Conservation (phyloP, 345 rosid species). For the Cardamine chenopodiifolia region DNA sequence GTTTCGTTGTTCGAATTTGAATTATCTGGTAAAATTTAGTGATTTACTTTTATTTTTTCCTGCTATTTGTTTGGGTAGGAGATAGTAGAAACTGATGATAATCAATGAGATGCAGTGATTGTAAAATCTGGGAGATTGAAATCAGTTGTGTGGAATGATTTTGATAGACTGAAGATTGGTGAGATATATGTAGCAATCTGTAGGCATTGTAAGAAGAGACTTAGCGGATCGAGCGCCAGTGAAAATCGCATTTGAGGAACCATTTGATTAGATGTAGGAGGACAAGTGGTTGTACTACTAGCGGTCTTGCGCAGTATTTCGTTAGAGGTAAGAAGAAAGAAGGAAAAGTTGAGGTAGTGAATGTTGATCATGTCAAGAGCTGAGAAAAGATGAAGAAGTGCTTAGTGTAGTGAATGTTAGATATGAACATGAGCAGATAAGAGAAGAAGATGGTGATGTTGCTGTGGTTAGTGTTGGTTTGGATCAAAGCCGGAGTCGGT, state of each 20-base stretch:
- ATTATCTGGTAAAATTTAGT: neutral
- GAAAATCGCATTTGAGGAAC: conserved; percentile 83
- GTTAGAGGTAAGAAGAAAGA: conserved; percentile 65
- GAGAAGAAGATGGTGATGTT: conserved; percentile 44
- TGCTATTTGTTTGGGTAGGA: conserved; percentile 24
- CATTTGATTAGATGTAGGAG: conserved; percentile 79
- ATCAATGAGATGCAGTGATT: conserved; percentile 59
- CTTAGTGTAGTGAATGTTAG: conserved; percentile 56
- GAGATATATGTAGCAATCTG: conserved; percentile 73
- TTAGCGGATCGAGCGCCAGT: conserved; percentile 81
- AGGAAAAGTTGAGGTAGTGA: conserved; percentile 46
- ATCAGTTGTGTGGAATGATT: conserved; percentile 91
- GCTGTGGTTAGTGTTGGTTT: conserved; percentile 36
- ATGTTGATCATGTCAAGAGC: conserved; percentile 28
- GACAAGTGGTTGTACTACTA: conserved; percentile 15
- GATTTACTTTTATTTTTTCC: neutral
- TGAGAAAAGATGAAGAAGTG: conserved; percentile 52
- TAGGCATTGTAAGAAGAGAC: conserved; percentile 76
- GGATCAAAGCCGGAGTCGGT: conserved; percentile 72
- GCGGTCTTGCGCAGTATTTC: conserved; percentile 44
- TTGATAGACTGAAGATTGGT: conserved; percentile 74
- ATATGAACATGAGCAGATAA: conserved; percentile 50
- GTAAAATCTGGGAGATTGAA: conserved; percentile 73
- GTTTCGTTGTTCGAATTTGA: neutral
- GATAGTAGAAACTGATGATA: conserved; percentile 35